Evolutionary conservation across 371 early-diverging fungal species (phyloP).

Genomic region (Rhizopus delemar): DNA sequence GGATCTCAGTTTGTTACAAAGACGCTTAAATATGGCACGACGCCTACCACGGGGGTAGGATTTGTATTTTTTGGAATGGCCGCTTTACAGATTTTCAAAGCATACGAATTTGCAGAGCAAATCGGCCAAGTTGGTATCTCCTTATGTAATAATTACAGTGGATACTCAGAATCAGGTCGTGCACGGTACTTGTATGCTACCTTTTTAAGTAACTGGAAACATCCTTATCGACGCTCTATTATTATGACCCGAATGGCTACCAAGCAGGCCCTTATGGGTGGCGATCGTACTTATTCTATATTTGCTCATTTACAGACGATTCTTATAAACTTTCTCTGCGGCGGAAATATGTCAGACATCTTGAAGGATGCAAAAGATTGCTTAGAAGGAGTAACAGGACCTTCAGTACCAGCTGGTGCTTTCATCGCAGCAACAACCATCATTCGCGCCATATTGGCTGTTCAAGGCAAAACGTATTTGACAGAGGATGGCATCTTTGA

Average conservation of each 20-base stretch:
- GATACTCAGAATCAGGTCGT: conserved; percentile 44
- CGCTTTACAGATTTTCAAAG: conserved; percentile 41
- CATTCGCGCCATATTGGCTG: conserved; percentile 39
- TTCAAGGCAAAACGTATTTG: conserved; percentile 45
- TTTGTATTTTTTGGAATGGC: conserved; percentile 51
- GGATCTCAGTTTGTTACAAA: conserved; percentile 34
- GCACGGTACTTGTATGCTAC: conserved; percentile 39
- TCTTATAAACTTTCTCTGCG: conserved; percentile 31
- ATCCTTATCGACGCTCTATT: conserved; percentile 39
- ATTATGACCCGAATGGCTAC: conserved; percentile 40
- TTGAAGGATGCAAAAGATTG: conserved; percentile 42
- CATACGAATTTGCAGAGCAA: conserved; percentile 45
- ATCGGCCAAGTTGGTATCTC: conserved; percentile 44
- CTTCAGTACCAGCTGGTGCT: conserved; percentile 30
- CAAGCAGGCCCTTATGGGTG: conserved; percentile 44
- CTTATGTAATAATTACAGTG: conserved; percentile 43
- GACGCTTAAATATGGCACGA: conserved; percentile 40
- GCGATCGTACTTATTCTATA: conserved; percentile 45
- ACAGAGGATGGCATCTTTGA: conserved; percentile 38
- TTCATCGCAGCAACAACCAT: conserved; percentile 31
- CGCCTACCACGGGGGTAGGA: conserved; percentile 48
- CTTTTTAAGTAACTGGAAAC: conserved; percentile 42
- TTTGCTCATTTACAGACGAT: conserved; percentile 44
- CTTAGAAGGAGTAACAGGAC: conserved; percentile 31
- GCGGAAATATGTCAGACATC: conserved; percentile 39